phyloP scores from a whole-genome alignment of 352 stramenopile genomes.

The Plasmopara viticola region DNA sequence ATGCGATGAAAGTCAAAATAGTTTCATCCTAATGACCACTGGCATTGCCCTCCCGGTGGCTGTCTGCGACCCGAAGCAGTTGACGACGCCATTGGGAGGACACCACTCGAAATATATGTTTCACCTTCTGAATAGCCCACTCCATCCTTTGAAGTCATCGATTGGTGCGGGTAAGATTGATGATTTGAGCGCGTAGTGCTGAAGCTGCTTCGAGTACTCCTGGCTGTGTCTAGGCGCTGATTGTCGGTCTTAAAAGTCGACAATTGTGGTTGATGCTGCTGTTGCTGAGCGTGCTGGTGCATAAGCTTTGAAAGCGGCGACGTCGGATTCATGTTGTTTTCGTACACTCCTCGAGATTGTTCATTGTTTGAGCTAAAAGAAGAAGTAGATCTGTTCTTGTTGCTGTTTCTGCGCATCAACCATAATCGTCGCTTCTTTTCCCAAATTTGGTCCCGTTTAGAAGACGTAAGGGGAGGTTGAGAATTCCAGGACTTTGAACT shows the following conservation, averaged over 20 bases:
- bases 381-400: slow-evolving; percentile 8
- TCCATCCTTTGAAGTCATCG: neutral
- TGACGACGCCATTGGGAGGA: slow-evolving; percentile 13
- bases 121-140: slow-evolving; percentile 3
- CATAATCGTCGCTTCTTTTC: slow-evolving; percentile 68
- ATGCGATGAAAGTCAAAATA: no score
- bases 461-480: slow-evolving; percentile 66
- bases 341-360: slow-evolving; percentile 1
- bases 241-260: slow-evolving; percentile 9
- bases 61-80: slow-evolving; percentile 30
- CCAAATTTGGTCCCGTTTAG: slow-evolving; percentile 78
- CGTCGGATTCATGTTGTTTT: slow-evolving; percentile 24
- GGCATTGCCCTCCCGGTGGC: slow-evolving; percentile 51
- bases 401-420: slow-evolving; percentile 50
- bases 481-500: slow-evolving; percentile 33
- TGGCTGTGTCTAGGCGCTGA: slow-evolving; percentile 15
- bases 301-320: slow-evolving; percentile 74
- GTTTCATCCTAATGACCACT: slow-evolving; percentile 41
- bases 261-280: slow-evolving; percentile 18
- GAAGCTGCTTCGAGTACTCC: slow-evolving; percentile 14
- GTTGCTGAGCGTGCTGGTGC: slow-evolving; percentile 39
- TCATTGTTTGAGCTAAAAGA: slow-evolving; percentile 13
- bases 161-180: slow-evolving; percentile 5
- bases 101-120: slow-evolving; percentile 12
- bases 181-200: slow-evolving; percentile 2